Conservation (phyloP, 805 yeast species). For the Zygosaccharomyces rouxii region DNA sequence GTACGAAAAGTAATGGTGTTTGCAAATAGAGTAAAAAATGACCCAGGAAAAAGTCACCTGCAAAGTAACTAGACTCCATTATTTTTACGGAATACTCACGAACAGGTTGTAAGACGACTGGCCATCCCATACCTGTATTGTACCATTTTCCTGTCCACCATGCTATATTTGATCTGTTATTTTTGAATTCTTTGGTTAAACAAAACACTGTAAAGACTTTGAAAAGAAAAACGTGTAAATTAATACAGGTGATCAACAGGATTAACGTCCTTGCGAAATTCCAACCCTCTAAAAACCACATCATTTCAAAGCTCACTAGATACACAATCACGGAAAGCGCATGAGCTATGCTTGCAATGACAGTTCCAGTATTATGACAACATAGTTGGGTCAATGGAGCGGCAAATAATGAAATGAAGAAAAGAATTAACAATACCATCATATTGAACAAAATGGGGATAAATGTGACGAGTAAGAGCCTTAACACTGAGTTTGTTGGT, state of each 20-base stretch:
- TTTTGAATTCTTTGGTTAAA: slow-evolving; percentile 58
- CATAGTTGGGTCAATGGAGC: slow-evolving; percentile 49
- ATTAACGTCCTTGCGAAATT: slow-evolving; percentile 54
- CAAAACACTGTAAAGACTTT: slow-evolving; percentile 46
- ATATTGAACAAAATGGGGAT: slow-evolving; percentile 45
- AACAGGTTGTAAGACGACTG: slow-evolving; percentile 54
- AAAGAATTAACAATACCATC: slow-evolving; percentile 33
- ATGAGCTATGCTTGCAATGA: slow-evolving; percentile 56
- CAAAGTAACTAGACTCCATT: slow-evolving; percentile 63
- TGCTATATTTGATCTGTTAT: slow-evolving; percentile 56
- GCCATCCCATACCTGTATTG: slow-evolving; percentile 57
- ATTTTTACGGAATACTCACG: slow-evolving; percentile 61
- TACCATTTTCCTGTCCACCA: slow-evolving; percentile 83
- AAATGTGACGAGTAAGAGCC: slow-evolving; percentile 52
- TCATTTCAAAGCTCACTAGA: slow-evolving; percentile 51
- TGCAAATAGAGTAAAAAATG: slow-evolving; percentile 56
- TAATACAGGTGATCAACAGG: slow-evolving; percentile 54
- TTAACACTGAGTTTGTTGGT: slow-evolving; percentile 53
- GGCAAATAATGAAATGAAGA: slow-evolving; percentile 41
- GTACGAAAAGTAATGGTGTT: slow-evolving; percentile 57
- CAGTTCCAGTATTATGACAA: slow-evolving; percentile 44
- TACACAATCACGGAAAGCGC: slow-evolving; percentile 49
- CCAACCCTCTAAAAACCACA: slow-evolving; percentile 69
- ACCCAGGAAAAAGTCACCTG: slow-evolving; percentile 57
- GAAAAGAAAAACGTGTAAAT: slow-evolving; percentile 56